Percentiles rank a stretch among this genome's conserved stretches.
phyloP scores from a whole-genome alignment of 257 asterid species.

The Solanum bulbocastanum region DNA sequence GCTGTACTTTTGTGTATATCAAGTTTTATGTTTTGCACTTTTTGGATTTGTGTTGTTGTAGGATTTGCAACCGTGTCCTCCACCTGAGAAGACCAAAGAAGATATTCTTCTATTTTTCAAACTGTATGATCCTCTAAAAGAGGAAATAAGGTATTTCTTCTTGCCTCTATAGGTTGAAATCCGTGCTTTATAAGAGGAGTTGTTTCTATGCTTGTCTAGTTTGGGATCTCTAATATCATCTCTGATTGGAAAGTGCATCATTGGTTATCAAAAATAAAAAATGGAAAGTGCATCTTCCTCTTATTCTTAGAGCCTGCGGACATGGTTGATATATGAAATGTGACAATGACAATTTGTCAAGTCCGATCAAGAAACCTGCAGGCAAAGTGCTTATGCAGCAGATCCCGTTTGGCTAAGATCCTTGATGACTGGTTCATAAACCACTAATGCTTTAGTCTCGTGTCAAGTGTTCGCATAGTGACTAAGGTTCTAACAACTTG shows the following conservation, averaged over 20 bases:
- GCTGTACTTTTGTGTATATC: not conserved
- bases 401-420: not conserved
- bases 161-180: slow-evolving; percentile 4
- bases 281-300: not conserved
- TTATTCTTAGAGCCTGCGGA: not conserved
- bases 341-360: not conserved
- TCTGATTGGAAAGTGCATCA: not conserved
- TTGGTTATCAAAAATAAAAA: not conserved
- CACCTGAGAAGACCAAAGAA: slow-evolving; percentile 55
- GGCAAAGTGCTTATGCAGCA: not conserved
- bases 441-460: not conserved
- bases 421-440: not conserved
- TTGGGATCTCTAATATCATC: not conserved
- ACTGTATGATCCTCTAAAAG: slow-evolving; percentile 62
- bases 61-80: slow-evolving; percentile 57
- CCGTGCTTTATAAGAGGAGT: not conserved
- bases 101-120: slow-evolving; percentile 73
- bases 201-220: not conserved
- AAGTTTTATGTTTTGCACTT: not conserved
- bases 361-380: not conserved
- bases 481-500: not conserved
- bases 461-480: not conserved
- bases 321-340: not conserved
- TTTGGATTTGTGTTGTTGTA: slow-evolving; percentile 2
- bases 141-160: slow-evolving; percentile 46